Conservation (phyloP, 2,329 filamentous ascomycete genomes). For the Colletotrichum graminicola region DNA sequence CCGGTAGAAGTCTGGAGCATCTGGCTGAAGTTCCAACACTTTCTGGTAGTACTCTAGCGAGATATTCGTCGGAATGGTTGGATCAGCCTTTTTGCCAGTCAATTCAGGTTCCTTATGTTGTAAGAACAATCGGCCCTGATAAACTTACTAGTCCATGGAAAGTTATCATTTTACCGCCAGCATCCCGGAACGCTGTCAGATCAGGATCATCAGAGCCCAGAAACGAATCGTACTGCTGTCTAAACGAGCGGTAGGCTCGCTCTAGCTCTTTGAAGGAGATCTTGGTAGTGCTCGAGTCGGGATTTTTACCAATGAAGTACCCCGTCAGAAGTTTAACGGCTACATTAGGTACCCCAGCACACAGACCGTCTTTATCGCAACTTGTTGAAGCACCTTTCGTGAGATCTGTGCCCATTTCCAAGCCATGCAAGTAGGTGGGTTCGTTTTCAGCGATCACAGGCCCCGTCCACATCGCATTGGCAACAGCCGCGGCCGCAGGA, state of each 20-base stretch:
- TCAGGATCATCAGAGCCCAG: slow-evolving; percentile 49
- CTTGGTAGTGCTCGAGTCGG: not conserved
- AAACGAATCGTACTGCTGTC: slow-evolving; percentile 26
- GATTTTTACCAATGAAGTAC: slow-evolving; percentile 22
- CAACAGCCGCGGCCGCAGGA: slow-evolving; percentile 5
- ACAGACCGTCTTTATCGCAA: slow-evolving; percentile 6
- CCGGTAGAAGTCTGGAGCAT: slow-evolving; percentile 49
- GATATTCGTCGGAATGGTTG: not conserved
- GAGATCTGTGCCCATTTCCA: slow-evolving; percentile 13
- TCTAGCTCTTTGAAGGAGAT: slow-evolving; percentile 17
- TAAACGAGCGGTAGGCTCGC: slow-evolving; percentile 4
- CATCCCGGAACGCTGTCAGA: slow-evolving; percentile 48
- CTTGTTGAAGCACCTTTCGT: slow-evolving; percentile 3
- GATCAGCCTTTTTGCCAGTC: slow-evolving; percentile 11
- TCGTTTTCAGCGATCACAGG: slow-evolving; percentile 2
- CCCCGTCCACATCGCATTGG: slow-evolving; percentile 18
- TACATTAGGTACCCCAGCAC: not conserved
- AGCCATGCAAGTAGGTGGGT: not conserved
- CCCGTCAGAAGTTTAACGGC: not conserved
- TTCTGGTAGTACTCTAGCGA: slow-evolving; percentile 45
- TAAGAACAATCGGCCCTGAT: not conserved
- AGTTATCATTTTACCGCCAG: slow-evolving; percentile 63
- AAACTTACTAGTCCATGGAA: slow-evolving; percentile 56
- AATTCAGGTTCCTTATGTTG: too few species aligned
- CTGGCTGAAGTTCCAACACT: slow-evolving; percentile 42